Evolutionary conservation across 192 early-diverging fungal genomes (phyloP).

Genomic region (Dispira simplex): DNA sequence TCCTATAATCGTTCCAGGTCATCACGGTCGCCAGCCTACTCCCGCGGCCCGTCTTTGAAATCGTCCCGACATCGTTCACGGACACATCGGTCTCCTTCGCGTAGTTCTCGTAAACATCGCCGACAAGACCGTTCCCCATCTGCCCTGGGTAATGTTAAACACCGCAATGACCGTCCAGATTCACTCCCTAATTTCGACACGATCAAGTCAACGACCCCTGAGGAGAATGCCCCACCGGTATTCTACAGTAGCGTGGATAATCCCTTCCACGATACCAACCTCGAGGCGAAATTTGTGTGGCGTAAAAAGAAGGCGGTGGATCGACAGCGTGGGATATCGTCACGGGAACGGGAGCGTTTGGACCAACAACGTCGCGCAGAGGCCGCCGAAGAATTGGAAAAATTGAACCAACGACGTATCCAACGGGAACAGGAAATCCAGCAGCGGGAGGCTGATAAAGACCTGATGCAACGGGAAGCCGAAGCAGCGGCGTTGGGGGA

Average conservation of each 20-base stretch:
- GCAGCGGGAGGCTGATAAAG: slow-evolving; percentile 65
- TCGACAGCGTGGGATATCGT: slow-evolving; percentile 40
- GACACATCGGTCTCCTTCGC: no score
- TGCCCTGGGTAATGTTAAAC: no score
- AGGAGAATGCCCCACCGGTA: no score
- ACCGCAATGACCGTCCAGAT: no score
- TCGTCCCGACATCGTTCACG: no score
- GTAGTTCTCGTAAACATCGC: no score
- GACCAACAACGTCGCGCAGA: slow-evolving; percentile 39
- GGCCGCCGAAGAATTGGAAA: slow-evolving; percentile 62
- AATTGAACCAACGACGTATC: slow-evolving; percentile 58
- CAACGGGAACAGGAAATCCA: slow-evolving; percentile 71
- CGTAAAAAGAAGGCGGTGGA: slow-evolving; percentile 83
- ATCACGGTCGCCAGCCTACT: no score
- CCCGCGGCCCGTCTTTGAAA: no score
- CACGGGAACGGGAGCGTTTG: slow-evolving; percentile 33
- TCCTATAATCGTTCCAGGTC: no score
- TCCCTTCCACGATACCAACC: slow-evolving; percentile 64
- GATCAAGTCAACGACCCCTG: no score
- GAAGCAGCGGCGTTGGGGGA: slow-evolving; percentile 87
- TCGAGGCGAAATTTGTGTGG: slow-evolving; percentile 85
- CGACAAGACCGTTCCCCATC: no score
- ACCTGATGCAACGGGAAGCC: slow-evolving; percentile 60
- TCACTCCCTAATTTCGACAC: no score
- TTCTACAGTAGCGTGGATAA: slow-evolving; percentile 58